phyloP scores from a whole-genome alignment of 164 flowering plant genomes.

The Vitis rotundifolia region DNA sequence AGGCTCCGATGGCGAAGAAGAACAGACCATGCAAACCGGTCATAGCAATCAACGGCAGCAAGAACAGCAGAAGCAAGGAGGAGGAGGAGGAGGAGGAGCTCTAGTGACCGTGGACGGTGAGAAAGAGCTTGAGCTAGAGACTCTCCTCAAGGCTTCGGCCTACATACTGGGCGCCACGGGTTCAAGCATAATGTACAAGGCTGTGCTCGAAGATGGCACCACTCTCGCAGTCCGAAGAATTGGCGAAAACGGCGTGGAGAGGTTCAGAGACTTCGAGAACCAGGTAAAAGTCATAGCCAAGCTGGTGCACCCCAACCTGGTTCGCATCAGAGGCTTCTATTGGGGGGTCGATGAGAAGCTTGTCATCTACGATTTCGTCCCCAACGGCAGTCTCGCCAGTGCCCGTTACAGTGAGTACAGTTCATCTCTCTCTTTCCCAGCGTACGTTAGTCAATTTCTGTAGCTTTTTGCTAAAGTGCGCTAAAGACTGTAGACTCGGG shows the following conservation, averaged over 20 bases:
- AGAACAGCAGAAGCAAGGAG: constrained; percentile 21
- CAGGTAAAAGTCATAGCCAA: constrained; percentile 74
- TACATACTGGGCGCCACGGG: constrained; percentile 89
- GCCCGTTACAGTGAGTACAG: constrained; percentile 70
- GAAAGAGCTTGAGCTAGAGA: constrained; percentile 75
- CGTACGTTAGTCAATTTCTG: constrained; percentile 5
- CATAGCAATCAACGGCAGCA: constrained; percentile 14
- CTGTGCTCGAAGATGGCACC: constrained; percentile 68
- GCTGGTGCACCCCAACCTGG: constrained; percentile 83
- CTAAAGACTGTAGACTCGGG: neutral
- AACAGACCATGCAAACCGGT: constrained; percentile 7
- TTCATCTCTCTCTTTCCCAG: neutral
- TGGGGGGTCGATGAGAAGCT: constrained; percentile 97
- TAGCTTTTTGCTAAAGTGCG: constrained; percentile 17
- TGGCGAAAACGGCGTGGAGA: constrained; percentile 63
- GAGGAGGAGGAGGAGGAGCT: constrained; percentile 44
- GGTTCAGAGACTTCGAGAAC: constrained; percentile 77
- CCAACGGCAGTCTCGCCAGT: constrained; percentile 88
- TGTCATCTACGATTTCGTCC: constrained; percentile 83
- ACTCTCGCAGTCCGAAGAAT: constrained; percentile 62
- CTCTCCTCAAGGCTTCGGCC: constrained; percentile 86
- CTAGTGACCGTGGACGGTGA: constrained; percentile 79
- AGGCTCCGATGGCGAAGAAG: constrained; percentile 21
- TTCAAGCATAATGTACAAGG: constrained; percentile 90
- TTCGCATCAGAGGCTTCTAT: constrained; percentile 79